Evolutionary conservation across 1,284 basidiomycete genomes (phyloP), one percentile per base, ranked within the genome.

Genomic region (Tremellales sp.): DNA sequence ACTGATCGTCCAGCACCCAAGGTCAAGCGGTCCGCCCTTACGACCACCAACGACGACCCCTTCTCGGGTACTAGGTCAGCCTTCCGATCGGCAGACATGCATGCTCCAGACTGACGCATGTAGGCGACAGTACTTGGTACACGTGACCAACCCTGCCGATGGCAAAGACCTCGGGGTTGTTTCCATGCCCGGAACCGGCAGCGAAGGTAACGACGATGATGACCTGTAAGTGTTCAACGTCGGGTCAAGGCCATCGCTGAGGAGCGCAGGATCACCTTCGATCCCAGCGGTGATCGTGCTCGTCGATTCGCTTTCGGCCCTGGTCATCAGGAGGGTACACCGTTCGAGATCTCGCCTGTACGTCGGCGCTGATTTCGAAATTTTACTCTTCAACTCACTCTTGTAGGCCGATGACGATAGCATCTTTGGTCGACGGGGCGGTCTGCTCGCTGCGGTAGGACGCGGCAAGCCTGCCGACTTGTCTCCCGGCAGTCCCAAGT

Each of bases 81-180:
- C n/a, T n/a, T n/a, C n/a, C n/a, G n/a, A n/a, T n/a, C n/a, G n/a
- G n/a, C n/a, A n/a, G n/a, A n/a, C n/a, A n/a, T n/a, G n/a, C n/a
- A n/a, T n/a, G n/a, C n/a, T n/a, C n/a, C n/a, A n/a, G n/a, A n/a
- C n/a, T n/a, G n/a, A n/a, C n/a, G n/a, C 41, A 26, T 7, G 21
- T n/a, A 43, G 24, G n/a, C 45, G 37, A 19, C 36, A 35, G 29
- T 53, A 53, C 27, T 23, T 39, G 13, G 49, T 53, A 45, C 27
- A 45, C n/a, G 49, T 53, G 48, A 45, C n/a, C 31, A 53, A 53
- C 37, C 52, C 52, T n/a, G 45, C 41, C 25, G 48, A 53, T 37
- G 40, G 43, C n/a, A 46, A 40, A 33, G 52, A 53, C 45, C 49
- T 53, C 45, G 52, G 52, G 15, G 27, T 43, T 6, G 37, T 53